Evolutionary conservation across 1,284 basidiomycete genomes (phyloP), one percentile per base, ranked within the genome.

Genomic region (Takashimella koratensis): DNA sequence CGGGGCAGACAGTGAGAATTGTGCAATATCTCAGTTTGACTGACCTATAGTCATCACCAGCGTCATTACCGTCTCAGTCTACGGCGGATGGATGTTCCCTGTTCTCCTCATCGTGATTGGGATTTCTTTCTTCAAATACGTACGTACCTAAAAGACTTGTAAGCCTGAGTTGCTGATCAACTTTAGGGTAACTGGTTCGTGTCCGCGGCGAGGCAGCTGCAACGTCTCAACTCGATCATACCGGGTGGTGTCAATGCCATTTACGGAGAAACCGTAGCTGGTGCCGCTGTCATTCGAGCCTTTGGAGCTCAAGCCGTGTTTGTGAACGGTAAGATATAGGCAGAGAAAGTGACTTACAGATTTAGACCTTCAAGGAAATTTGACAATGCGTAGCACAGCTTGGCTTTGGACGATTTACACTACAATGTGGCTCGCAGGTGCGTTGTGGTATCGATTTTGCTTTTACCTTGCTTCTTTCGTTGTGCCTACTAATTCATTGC

Each of bases 181-280:
- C 3, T 11, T 3, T 43, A 67, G 62, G 57, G 57, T 2, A 40
- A 54, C 51, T 63, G 58, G 58, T 69, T 63, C 45, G 36, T 62
- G 11, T 58, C 58, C 10, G 27, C 60, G 2, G 53, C 59, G 3
- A 45, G 66, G 23, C 66, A 70, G 42, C 47, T 67, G 8, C 53
- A 59, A 6, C 47, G 67, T 25, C 53, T 70, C 5, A 43, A 57
- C 20, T 21, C 61, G 3, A 49, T 66, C 20, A 54, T 64, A 12
- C 63, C 63, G 11, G 68, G 68, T 19, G 57, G 58, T 5, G 63
- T 70, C 55, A 67, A 68, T 53, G 65, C 66, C 0, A 56, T 67
- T 5, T 67, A 65, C 45, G 56, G 63, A 2, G 68, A 70, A 50
- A 67, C 66, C 3, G 60, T 70, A 2, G 68, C 65, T 24, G 68